Percentiles rank a stretch among this genome's conserved stretches.
phyloP scores from a whole-genome alignment of 2,329 filamentous ascomycete species.

The Fusarium illudens region DNA sequence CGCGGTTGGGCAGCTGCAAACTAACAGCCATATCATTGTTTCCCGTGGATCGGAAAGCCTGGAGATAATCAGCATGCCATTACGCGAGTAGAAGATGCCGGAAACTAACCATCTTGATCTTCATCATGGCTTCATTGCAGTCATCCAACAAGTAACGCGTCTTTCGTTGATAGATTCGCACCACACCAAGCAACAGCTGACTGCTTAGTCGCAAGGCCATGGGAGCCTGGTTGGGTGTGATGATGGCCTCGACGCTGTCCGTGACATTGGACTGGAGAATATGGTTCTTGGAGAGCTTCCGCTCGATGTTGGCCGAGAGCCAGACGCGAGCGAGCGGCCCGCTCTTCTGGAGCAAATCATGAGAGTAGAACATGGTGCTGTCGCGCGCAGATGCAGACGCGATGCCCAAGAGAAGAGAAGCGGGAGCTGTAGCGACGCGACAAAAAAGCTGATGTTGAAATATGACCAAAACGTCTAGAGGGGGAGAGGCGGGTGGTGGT shows the following conservation, averaged over 20 bases:
- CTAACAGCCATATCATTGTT: conserved; percentile 95
- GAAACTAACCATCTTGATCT: conserved; percentile 90
- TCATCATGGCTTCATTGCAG: conserved; percentile 96
- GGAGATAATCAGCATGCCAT: conserved; percentile 44
- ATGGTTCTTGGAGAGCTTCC: conserved; percentile 97
- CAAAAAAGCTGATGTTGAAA: conserved; percentile 10
- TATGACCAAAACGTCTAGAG: conserved; percentile 21
- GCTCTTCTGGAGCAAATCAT: conserved; percentile 94
- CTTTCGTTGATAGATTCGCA: conserved; percentile 97
- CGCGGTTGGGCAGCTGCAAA: conserved; percentile 81
- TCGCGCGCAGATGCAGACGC: conserved; percentile 43
- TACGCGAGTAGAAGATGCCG: neutral
- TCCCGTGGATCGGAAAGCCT: conserved; percentile 93
- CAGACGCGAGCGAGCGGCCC: conserved; percentile 97
- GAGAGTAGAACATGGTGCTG: conserved; percentile 91
- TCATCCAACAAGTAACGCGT: conserved; percentile 96
- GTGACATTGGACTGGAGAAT: conserved; percentile 94
- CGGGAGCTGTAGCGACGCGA: conserved; percentile 12
- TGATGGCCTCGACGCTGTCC: conserved; percentile 94
- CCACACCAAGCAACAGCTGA: conserved; percentile 92
- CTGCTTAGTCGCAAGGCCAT: conserved; percentile 94
- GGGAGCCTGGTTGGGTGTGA: conserved; percentile 89
- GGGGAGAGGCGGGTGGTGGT: conserved; percentile 21
- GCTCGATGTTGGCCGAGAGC: conserved; percentile 97
- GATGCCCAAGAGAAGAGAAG: conserved; percentile 40